These are phyloP conservation scores for Magnaporthiopsis incrustans DNA, from an alignment of 2,329 filamentous ascomycete species.

Conservation along the genomic window DNA sequence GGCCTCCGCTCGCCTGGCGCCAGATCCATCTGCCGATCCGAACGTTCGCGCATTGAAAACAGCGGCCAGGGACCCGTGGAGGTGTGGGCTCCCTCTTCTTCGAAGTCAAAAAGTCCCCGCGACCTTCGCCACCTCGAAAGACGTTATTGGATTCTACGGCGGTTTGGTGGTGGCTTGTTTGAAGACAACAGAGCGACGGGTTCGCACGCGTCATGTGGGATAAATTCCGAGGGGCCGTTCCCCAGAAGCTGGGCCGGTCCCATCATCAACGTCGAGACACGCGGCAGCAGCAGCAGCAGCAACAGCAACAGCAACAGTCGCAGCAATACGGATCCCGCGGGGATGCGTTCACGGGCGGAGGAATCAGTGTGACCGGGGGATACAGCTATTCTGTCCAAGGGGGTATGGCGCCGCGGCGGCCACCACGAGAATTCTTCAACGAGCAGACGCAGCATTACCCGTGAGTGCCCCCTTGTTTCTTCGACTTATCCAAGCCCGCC, in stretches of 20 bases:
- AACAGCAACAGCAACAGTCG: not conserved
- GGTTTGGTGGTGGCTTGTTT: not conserved
- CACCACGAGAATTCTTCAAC: conserved; percentile 23
- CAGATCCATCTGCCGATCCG: not conserved
- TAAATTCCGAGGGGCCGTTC: conserved; percentile 7
- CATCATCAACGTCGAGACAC: conserved; percentile 12
- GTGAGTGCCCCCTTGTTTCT: conserved; percentile 14
- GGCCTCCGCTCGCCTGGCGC: not conserved
- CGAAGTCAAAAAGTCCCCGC: not conserved
- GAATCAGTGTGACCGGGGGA: conserved; percentile 13
- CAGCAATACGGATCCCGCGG: not conserved
- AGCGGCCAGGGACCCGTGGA: not conserved
- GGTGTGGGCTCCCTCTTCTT: not conserved
- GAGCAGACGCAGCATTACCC: conserved; percentile 17
- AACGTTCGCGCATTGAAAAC: not conserved
- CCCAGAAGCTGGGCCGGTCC: conserved; percentile 5
- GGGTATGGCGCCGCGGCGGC: conserved; percentile 23
- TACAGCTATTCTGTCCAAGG: conserved; percentile 30
- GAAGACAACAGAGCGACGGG: not conserved
- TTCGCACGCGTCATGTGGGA: conserved; percentile 5
- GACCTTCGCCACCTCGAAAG: not conserved
- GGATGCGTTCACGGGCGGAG: not conserved
- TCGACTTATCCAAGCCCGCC: conserved; percentile 2
- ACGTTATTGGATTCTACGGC: not conserved
- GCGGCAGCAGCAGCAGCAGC: conserved; percentile 1